phyloP scores from a whole-genome alignment of 306 rosid species.

The Acacia acuminata region DNA sequence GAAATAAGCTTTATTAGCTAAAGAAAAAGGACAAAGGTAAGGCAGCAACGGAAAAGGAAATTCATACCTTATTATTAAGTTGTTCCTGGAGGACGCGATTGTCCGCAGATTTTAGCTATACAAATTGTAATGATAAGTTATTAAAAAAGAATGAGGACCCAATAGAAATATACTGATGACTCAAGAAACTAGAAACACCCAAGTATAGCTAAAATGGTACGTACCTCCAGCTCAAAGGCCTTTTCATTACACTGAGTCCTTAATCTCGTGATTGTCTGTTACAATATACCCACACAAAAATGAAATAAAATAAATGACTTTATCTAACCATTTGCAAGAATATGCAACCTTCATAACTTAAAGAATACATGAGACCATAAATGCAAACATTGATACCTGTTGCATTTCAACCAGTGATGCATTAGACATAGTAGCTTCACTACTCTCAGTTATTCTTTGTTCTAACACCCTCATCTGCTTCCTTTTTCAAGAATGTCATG shows the following conservation, averaged over 20 bases:
- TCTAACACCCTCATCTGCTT: slow-evolving; percentile 87
- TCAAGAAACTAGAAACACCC: slow-evolving; percentile 33
- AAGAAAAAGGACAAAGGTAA: neutral
- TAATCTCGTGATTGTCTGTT: slow-evolving; percentile 81
- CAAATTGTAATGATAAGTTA: slow-evolving; percentile 18
- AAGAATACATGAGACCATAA: slow-evolving; percentile 15
- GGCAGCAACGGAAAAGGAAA: neutral
- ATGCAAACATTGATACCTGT: slow-evolving; percentile 61
- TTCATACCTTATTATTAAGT: slow-evolving; percentile 76
- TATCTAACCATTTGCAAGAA: slow-evolving; percentile 17
- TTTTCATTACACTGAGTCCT: slow-evolving; percentile 90
- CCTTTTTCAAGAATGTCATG: slow-evolving; percentile 86
- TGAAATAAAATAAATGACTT: slow-evolving; percentile 23
- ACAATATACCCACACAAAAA: slow-evolving; percentile 35
- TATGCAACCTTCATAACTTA: slow-evolving; percentile 21
- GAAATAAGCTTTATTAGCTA: slow-evolving; percentile 7
- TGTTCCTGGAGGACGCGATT: slow-evolving; percentile 96
- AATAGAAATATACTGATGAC: slow-evolving; percentile 21
- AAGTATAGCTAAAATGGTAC: slow-evolving; percentile 34
- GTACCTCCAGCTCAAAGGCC: slow-evolving; percentile 95
- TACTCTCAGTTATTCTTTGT: slow-evolving; percentile 78
- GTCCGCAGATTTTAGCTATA: slow-evolving; percentile 93
- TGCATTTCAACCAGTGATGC: slow-evolving; percentile 94
- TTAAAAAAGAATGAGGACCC: neutral
- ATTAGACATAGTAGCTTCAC: slow-evolving; percentile 74